Conservation (phyloP, 495 filamentous ascomycete genomes). For the Umbilicaria muhlenbergii region DNA sequence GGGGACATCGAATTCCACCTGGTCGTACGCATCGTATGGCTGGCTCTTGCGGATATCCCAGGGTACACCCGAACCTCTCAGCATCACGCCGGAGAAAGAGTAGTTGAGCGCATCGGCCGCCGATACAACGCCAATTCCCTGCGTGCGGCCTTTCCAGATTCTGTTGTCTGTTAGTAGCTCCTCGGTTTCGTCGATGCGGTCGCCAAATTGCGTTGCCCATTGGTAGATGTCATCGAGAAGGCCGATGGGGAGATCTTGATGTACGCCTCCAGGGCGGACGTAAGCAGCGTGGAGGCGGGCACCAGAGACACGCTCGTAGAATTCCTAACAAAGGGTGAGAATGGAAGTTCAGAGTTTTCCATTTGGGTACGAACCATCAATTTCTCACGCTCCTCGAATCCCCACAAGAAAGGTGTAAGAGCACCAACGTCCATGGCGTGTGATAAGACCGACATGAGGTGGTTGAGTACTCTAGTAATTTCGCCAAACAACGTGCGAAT, state of each 20-base stretch:
- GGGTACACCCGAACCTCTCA: conserved; percentile 90
- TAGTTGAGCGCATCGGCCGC: conserved; percentile 91
- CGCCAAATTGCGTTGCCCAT: conserved; percentile 98
- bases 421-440: conserved; percentile 99
- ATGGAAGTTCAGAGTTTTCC: background rate
- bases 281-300: conserved; percentile 97
- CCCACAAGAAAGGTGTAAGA: conserved; percentile 97
- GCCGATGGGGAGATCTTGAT: conserved; percentile 86
- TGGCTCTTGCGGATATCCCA: conserved; percentile 94
- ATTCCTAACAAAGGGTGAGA: conserved; percentile 52
- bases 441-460: conserved; percentile 93
- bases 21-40: conserved; percentile 93
- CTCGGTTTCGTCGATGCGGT: conserved; percentile 98
- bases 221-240: conserved; percentile 99
- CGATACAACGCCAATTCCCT: conserved; percentile 79
- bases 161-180: conserved; percentile 98
- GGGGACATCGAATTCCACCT: conserved; percentile 96
- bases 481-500: conserved; percentile 95
- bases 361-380: conserved; percentile 59
- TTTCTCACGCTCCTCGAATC: conserved; percentile 99
- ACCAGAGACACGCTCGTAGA: conserved; percentile 97
- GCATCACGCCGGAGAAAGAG: conserved; percentile 93
- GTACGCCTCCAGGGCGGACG: conserved; percentile 91
- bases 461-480: conserved; percentile 89
- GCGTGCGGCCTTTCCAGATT: conserved; percentile 90